Percentiles rank a stretch among this genome's conserved stretches.
These are phyloP conservation scores for Hypericum perforatum DNA, from an alignment of 345 rosid genomes.

Conservation along the genomic window DNA sequence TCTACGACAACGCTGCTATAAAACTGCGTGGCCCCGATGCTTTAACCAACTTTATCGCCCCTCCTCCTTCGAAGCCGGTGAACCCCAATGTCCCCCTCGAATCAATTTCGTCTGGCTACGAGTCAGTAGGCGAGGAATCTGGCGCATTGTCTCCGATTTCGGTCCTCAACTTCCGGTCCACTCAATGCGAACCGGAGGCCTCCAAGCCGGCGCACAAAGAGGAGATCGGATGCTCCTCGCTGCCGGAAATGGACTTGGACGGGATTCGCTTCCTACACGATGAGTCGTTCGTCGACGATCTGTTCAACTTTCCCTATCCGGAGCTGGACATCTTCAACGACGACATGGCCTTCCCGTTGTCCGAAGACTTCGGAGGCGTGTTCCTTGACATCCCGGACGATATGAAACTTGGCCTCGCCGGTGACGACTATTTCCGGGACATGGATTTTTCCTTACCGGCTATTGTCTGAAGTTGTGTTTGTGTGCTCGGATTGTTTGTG, in stretches of 20 bases:
- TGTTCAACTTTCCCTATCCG: conserved; percentile 32
- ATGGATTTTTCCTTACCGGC: conserved; percentile 43
- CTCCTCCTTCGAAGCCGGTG: conserved; percentile 15
- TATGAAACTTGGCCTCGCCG: conserved; percentile 12
- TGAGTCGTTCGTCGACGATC: conserved; percentile 42
- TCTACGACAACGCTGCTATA: conserved; percentile 44
- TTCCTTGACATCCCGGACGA: conserved; percentile 34
- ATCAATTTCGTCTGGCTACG: conserved; percentile 16
- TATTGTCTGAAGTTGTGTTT: conserved; percentile 14
- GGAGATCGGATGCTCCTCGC: no score
- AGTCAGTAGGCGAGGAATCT: conserved; percentile 47
- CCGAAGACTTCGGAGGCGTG: conserved; percentile 30
- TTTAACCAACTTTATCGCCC: conserved; percentile 33
- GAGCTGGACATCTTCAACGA: conserved; percentile 47
- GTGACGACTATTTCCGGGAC: conserved; percentile 43
- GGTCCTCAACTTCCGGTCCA: conserved; percentile 46
- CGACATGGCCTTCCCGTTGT: conserved; percentile 6
- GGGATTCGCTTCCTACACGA: conserved; percentile 12
- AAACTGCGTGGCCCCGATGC: conserved; percentile 39
- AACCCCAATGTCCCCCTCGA: neutral
- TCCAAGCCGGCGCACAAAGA: conserved; percentile 10
- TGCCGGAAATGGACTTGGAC: conserved; percentile 22
- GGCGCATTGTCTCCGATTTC: conserved; percentile 68
- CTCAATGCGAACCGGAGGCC: conserved; percentile 11
- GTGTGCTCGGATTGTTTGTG: no score